phyloP scores from a whole-genome alignment of 257 asterid genomes.

The Plectranthus barbatus region DNA sequence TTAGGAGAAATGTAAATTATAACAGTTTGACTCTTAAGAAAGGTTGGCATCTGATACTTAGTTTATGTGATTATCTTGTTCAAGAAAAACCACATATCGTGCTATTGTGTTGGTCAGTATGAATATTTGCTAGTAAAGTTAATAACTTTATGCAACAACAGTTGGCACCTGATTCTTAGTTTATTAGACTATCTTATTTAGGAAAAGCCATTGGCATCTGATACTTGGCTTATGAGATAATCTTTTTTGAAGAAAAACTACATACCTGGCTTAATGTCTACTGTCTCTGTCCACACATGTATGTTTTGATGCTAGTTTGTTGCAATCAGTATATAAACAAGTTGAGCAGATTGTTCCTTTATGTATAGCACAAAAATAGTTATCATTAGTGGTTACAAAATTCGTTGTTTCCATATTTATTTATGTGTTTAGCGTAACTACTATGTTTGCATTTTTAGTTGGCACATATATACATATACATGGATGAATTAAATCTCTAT shows the following conservation, averaged over 20 bases:
- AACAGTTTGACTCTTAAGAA: too few relatives aligned
- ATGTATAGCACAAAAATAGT: background rate
- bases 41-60: background rate
- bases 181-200: background rate
- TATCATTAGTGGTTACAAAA: background rate
- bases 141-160: background rate
- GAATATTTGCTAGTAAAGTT: background rate
- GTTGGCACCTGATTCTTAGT: background rate
- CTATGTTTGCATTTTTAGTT: background rate
- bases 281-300: background rate
- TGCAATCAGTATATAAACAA: background rate
- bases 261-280: background rate
- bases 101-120: too few relatives aligned
- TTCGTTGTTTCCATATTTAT: too few relatives aligned
- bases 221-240: background rate
- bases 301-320: background rate
- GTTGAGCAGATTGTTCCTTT: background rate
- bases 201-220: background rate
- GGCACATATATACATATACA: background rate
- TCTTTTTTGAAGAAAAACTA: background rate
- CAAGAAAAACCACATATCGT: too few relatives aligned
- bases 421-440: background rate
- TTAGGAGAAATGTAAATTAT: too few relatives aligned
- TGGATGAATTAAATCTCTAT: background rate
- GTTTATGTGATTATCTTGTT: too few relatives aligned